Evolutionary conservation across 2,329 filamentous ascomycete species (phyloP), one percentile per base, ranked within the genome.

Genomic region (Drechmeria coniospora): DNA sequence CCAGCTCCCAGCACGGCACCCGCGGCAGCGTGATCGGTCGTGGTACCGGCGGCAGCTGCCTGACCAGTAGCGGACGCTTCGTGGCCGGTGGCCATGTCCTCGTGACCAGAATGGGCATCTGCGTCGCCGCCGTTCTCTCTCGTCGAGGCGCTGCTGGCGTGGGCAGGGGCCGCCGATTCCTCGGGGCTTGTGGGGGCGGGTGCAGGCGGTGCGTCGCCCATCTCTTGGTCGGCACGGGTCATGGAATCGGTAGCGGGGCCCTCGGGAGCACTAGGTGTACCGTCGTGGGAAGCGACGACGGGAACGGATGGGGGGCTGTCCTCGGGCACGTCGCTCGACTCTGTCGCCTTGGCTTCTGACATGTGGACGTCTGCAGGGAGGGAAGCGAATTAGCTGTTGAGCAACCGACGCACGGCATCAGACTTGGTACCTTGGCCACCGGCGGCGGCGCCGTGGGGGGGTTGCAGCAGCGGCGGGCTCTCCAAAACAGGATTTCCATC

Each of bases 181-280:
- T 72, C 69, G 12, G 57, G 48, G n/a, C 64, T n/a, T n/a, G n/a
- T n/a, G n/a, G n/a, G n/a, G n/a, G n/a, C n/a, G n/a, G n/a, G n/a
- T n/a, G n/a, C 61, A 25, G 62, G 57, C 24, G 59, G 59, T 33
- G 59, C 70, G 38, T 79, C 80, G 32, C 67, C 76, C 80, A 87
- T 87, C 42, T 86, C 81, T 47, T 84, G 78, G 45, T 90, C 81
- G 40, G 79, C 76, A 36, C 57, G 66, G 36, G 66, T 59, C 29
- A 63, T 66, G 35, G 68, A 68, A 42, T 79, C 70, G 32, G 43
- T 28, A 22, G 34, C 21, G 20, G 74, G 74, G 26, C 65, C 75
- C 34, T 69, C 63, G 22, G 75, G 73, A 31, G 74, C 73, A 58
- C 83, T 74, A 41, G 77, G 59, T n/a, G 72, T n/a, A n/a, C n/a